Base-by-base conservation (phyloP, 2,329 filamentous ascomycete genomes). In the Trichophyton verrucosum region DNA sequence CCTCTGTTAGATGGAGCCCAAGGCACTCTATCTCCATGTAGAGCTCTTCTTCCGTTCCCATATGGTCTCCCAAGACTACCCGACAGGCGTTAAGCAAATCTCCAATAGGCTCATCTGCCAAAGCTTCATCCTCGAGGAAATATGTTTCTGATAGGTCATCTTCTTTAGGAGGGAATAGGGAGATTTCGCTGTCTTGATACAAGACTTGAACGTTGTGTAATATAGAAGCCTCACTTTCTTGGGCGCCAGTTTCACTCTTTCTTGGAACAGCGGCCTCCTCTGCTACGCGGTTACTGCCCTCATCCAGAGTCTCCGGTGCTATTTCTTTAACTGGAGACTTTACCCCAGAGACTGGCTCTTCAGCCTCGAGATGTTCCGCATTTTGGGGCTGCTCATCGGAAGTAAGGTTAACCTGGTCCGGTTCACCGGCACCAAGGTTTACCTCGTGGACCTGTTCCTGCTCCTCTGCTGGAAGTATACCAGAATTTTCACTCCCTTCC, bases 11-110 rank as follows among this genome's bases (percentile, higher is more conserved):
- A 66, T 80, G 77, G 60, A 86, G 73, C 65, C 78, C 80, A 61
- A 86, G 71, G 13, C 77, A 74, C 44, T 82, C 78, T 63, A 86
- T 76, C 61, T 78, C 74, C 61, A 86, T 72, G 58, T 80, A 76
- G 61, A 86, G 71, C 65, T 85, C 80, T 65, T 84, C 80, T 57
- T 82, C 79, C 58, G 81, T 76, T 36, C 75, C 73, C 51, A 87
- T 73, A 65, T 80, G 78, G 15, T 81, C 78, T 61, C 76, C 76
- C 63, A 85, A 77, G 42, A 85, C 75, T 60, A 74, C 68, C 66
- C 82, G 77, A 69, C 82, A 81, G 63, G 79, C 78, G 65, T 74
- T 71, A 61, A 88, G 79, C n/a, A 88, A 74, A 59, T 79, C 76
- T 59, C 73, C 73, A 30, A 87, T 71, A 57, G 75, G 76, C 56